Base-by-base conservation (phyloP, 2,329 filamentous ascomycete species). In the Aspergillus ochraceoroseus region DNA sequence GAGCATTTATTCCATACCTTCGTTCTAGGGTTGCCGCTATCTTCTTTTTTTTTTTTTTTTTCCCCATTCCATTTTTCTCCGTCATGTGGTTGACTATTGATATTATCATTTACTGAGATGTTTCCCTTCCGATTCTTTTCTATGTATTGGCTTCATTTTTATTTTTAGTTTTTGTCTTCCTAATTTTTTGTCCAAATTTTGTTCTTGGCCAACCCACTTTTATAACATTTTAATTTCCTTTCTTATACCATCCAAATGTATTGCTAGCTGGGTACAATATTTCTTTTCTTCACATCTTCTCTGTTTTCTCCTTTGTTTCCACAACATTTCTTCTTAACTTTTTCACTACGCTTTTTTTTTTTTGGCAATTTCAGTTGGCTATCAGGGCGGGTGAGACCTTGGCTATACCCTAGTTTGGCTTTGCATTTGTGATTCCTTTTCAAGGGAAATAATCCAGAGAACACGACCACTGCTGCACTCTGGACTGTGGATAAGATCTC, bases 251-350 rank as follows among this genome's bases (percentile, higher is more conserved):
- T 48, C 35, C 43, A 54, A 45, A 54, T 66, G 62, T 64, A 64
- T 65, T 65, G 62, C 56, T 65, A 64, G 51, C 52, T 63, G 56
- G 57, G 52, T 61, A 63, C 57, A 59, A 58, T 53, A 47, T 55
- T 54, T 47, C 50, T 47, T 38, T 46, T 35, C 43, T 54, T 51
- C 46, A 41, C 31, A n/a, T n/a, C n/a, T 49, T 41, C 36, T 50
- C 42, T 41, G 35, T 41, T 51, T 44, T 45, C 30, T 44, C 33
- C 38, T 41, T 43, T 46, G 42, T 39, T 49, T 41, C 44, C 41
- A 49, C 28, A 32, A 44, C 38, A 49, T 54, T 47, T 46, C 38
- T 47, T 49, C 49, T 48, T 48, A 43, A 29, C 46, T 38, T 43
- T 53, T 51, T 25, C 46, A 41, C 39, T 53, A 47, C 36, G 36